A percentile compares a stretch with the other conserved stretches of the same genome.
phyloP scores from a whole-genome alignment of 2,329 filamentous ascomycete species.

The Alternaria rosae region DNA sequence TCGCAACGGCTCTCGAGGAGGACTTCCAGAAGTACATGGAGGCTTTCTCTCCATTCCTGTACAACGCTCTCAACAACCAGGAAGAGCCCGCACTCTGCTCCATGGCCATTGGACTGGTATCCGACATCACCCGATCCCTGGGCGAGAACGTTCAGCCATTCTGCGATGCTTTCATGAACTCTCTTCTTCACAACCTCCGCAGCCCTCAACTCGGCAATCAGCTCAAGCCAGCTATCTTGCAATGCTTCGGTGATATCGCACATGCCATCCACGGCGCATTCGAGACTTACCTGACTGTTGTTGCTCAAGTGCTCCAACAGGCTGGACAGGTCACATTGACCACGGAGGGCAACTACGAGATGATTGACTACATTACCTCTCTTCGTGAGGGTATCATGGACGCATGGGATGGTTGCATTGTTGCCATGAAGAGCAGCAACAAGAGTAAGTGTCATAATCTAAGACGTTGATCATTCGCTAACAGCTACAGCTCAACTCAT shows the following conservation, averaged over 20 bases:
- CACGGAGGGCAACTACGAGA: slow-evolving; percentile 86
- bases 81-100: slow-evolving; percentile 93
- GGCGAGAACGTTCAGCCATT: slow-evolving; percentile 91
- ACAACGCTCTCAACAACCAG: slow-evolving; percentile 93
- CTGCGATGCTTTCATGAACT: slow-evolving; percentile 99
- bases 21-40: slow-evolving; percentile 99
- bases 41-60: slow-evolving; percentile 87
- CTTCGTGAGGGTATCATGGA: slow-evolving; percentile 98
- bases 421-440: slow-evolving; percentile 84
- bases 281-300: slow-evolving; percentile 89
- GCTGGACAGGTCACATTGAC: slow-evolving; percentile 82
- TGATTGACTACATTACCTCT: slow-evolving; percentile 95
- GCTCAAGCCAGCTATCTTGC: slow-evolving; percentile 96
- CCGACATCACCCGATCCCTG: slow-evolving; percentile 92
- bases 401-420: slow-evolving; percentile 96
- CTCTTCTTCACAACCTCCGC: slow-evolving; percentile 89
- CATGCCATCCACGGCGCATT: slow-evolving; percentile 92
- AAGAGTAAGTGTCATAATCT: slow-evolving; percentile 67
- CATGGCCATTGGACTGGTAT: slow-evolving; percentile 96
- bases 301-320: slow-evolving; percentile 93
- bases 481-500: slow-evolving; percentile 68
- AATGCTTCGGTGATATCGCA: slow-evolving; percentile 97
- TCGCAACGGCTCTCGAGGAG: slow-evolving; percentile 89
- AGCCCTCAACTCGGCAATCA: slow-evolving; percentile 89
- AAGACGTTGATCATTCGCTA: slow-evolving; percentile 27